A percentile compares a stretch with the other conserved stretches of the same genome.
These are phyloP conservation scores for Effrenium voratum DNA, from an alignment of 73 alveolate genomes.

Conservation along the genomic window DNA sequence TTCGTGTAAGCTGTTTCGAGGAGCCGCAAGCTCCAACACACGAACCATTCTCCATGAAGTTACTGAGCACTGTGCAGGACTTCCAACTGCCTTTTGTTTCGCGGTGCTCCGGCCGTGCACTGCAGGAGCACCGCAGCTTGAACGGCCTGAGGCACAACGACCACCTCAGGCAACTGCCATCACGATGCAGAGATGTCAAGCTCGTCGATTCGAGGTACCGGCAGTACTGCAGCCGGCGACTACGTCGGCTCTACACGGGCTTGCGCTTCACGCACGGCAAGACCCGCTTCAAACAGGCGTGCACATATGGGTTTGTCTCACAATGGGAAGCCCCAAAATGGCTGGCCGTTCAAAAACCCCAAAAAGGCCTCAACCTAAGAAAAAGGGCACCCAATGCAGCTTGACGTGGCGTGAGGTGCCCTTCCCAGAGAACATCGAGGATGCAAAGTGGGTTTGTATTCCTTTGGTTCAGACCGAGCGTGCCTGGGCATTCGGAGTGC, in stretches of 20 bases:
- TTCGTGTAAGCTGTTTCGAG: too few relatives aligned
- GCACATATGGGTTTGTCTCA: too few relatives aligned
- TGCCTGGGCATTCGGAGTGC: conserved; percentile 77
- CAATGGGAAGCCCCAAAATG: too few relatives aligned
- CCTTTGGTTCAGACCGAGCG: conserved; percentile 80
- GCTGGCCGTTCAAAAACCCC: too few relatives aligned
- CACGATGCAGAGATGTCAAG: background rate
- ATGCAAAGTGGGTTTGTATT: conserved; percentile 67
- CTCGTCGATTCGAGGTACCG: conserved; percentile 37
- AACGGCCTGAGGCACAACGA: conserved; percentile 89
- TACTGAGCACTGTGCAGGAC: conserved; percentile 62
- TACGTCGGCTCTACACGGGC: conserved; percentile 48
- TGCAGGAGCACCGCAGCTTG: conserved; percentile 68
- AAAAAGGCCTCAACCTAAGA: too few relatives aligned
- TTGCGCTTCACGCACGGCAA: conserved; percentile 76
- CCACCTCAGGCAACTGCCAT: conserved; percentile 49
- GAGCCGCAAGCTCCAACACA: conserved; percentile 50
- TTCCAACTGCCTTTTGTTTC: background rate
- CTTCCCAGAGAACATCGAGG: conserved; percentile 82
- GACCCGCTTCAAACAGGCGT: conserved; percentile 80
- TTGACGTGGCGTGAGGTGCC: background rate
- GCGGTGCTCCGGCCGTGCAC: too few relatives aligned
- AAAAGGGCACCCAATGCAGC: too few relatives aligned
- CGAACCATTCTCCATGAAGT: conserved; percentile 50
- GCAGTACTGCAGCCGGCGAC: conserved; percentile 91